Base-by-base conservation (phyloP, 1,284 basidiomycete species). In the Microbotryum silenes-acaulis region DNA sequence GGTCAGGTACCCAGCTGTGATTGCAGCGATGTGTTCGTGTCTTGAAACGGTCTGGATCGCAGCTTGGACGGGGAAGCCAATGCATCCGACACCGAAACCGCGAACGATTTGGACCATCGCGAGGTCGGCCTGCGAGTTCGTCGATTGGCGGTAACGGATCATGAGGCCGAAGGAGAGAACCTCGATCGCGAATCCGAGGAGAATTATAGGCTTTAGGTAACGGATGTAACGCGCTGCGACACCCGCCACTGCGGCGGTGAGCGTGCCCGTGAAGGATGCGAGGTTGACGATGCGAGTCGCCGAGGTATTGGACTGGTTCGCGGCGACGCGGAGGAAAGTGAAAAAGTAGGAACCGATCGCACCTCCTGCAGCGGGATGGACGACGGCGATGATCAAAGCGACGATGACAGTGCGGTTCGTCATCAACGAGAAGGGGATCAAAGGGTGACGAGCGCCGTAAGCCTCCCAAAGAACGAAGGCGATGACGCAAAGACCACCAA, bases 11-110 rank as follows among this genome's bases (percentile, higher is more conserved):
- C 67, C 70, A 8, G 74, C 74, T 4, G 74, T 76, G 53, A 75
- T 72, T 6, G 72, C 67, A 18, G 65, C 75, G 42, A 75, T 67
- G 58, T 77, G 65, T 62, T 75, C 73, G 63, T 75, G 74, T 57
- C 70, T 72, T 9, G 71, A 63, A 5, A 70, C 71, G 7, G 73
- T 67, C 55, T 77, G 75, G 49, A 77, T 73, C 6, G 71, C 63
- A 0, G 73, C 74, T 60, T 75, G 74, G 10, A 69, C 65, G 0
- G 76, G 75, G 70, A 73, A 76, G 4, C 65, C 63, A 61, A 76
- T 73, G 37, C 70, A 67, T 4, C 74, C 76, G 45, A 62, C 67
- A 2, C 68, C 73, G 45, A 72, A 55, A 29, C 74, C 74, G 46
- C 72, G 68, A 3, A 75, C 61, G 42, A 74, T 45, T 56, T 76